Conservation (phyloP, 2,329 filamentous ascomycete species). For the Fusarium proliferatum region DNA sequence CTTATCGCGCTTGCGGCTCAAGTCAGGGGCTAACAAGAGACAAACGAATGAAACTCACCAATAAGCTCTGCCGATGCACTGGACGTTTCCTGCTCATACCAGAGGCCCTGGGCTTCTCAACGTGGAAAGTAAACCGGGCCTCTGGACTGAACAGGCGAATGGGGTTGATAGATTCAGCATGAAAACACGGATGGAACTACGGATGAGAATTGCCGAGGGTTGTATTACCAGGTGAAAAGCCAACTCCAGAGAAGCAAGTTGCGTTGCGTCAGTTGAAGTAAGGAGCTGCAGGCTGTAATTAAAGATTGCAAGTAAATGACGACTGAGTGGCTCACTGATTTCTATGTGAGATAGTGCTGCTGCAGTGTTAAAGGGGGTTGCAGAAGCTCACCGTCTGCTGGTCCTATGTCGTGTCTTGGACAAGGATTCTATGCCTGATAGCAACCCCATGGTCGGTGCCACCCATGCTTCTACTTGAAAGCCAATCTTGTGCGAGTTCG, state of each 20-base stretch:
- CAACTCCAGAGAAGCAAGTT: conserved; percentile 20
- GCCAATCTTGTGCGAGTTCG: conserved; percentile 20
- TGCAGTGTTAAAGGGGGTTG: conserved; percentile 47
- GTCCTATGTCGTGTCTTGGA: conserved; percentile 31
- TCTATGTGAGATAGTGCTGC: conserved; percentile 31
- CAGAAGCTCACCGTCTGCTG: conserved; percentile 38
- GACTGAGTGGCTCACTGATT: conserved; percentile 21
- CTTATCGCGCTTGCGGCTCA: conserved; percentile 31
- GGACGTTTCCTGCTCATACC: neutral
- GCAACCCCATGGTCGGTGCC: conserved; percentile 45
- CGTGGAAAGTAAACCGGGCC: conserved; percentile 2
- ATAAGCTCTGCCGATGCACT: conserved; percentile 3
- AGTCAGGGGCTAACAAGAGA: conserved; percentile 33
- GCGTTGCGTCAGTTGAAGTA: neutral
- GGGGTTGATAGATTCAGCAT: neutral
- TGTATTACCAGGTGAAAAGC: neutral
- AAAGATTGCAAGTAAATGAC: conserved; percentile 33
- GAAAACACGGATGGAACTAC: neutral
- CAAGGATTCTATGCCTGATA: conserved; percentile 37
- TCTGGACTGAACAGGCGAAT: neutral
- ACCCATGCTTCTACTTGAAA: conserved; percentile 36
- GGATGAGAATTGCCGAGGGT: conserved; percentile 12
- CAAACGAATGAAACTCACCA: conserved; percentile 3
- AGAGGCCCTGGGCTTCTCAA: conserved; percentile 11
- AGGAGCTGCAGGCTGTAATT: conserved; percentile 41